Evolutionary conservation across 371 early-diverging fungal species (phyloP), one percentile per base, ranked within the genome.

Genomic region (Lichtheimia ramosa): DNA sequence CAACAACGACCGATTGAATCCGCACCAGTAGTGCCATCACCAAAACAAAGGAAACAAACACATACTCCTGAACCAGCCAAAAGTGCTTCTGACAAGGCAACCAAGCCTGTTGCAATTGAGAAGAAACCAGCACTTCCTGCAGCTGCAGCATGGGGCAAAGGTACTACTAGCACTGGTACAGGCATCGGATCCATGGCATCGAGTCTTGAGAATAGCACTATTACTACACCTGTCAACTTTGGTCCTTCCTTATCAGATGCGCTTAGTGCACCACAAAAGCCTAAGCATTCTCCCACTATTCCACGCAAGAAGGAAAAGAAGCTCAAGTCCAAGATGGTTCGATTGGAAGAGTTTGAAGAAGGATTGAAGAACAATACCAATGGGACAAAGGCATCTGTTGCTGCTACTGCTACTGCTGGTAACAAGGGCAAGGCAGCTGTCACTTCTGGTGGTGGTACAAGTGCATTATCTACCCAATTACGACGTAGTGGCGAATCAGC

Each of bases 111-210:
- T 62, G 25, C 56, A 48, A 51, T 43, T 43, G 41, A 56, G 64
- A 62, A 79, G 50, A 77, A 73, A 50, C 83, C 85, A 15, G 84
- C 85, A 23, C 61, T 87, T n/a, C 88, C 88, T 3, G 81, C 83
- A 12, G 78, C 83, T 15, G 88, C 84, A 0, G 84, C 88, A 0
- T 87, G 88, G 88, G 88, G 83, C 8, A 83, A 75, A 48, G 68
- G 74, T 18, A 62, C 64, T 21, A 69, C 66, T 28, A 67, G 63
- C 24, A 34, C 34, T 2, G 10, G 34, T 34, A 34, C 34, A 34
- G 34, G 34, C 34, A 28, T 12, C 2, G 57, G 41, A 20, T 53
- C 15, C 54, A 53, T 51, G 5, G 61, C 77, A 0, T 66, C 73
- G 12, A 68, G 58, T 2, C 59, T 67, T 6, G 70, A 68, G 7